Conservation (phyloP, 441 rosid species). For the Populus hybrid region DNA sequence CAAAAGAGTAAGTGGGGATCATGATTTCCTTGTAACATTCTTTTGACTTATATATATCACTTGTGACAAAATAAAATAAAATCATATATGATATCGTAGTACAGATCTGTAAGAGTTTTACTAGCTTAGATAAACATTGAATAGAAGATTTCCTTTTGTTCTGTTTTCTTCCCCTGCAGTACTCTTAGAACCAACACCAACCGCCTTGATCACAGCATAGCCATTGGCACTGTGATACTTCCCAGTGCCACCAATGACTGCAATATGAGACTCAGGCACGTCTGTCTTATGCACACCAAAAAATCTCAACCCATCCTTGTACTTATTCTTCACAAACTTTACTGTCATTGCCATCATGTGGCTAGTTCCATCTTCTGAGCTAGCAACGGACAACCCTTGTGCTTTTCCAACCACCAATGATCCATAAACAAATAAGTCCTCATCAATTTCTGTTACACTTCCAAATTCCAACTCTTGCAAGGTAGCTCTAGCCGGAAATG, state of each 20-base stretch:
- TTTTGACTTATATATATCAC: neutral
- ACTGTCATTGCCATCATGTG: constrained; percentile 54
- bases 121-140: constrained; percentile 39
- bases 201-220: constrained; percentile 39
- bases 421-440: constrained; percentile 32
- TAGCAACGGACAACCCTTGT: constrained; percentile 45
- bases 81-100: neutral
- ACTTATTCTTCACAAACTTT: constrained; percentile 16
- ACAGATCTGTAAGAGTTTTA: neutral
- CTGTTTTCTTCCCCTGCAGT: constrained; percentile 11
- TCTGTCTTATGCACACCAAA: constrained; percentile 38
- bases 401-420: constrained; percentile 42
- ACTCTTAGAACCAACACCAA: constrained; percentile 10
- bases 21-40: neutral
- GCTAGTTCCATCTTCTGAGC: constrained; percentile 37
- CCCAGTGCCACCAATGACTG: constrained; percentile 54
- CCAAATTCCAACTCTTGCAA: constrained; percentile 49
- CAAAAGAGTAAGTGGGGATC: neutral
- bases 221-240: constrained; percentile 51
- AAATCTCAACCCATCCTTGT: constrained; percentile 38
- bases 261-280: constrained; percentile 43
- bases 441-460: constrained; percentile 32
- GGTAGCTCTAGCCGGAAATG: constrained; percentile 41
- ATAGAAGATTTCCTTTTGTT: constrained; percentile 22
- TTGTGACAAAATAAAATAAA: neutral